Evolutionary conservation across 1,139 yeast genomes (phyloP), one percentile per base, ranked within the genome.

Genomic region (Candida albicans): DNA sequence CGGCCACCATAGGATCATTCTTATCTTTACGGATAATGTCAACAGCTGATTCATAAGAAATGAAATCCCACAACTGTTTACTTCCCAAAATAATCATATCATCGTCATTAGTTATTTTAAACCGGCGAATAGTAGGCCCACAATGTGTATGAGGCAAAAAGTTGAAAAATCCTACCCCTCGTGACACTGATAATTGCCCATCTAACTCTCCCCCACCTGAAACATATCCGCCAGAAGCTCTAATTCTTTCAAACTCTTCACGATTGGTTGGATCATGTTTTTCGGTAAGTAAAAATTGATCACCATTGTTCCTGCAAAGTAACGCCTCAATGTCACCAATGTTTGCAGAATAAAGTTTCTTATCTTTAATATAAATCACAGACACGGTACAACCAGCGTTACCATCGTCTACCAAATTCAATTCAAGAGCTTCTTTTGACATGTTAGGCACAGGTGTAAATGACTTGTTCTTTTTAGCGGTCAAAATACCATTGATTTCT

Each of bases 141-240:
- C 96, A 87, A 58, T 87, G 89, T 28, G 95, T 82, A 60, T 89
- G 96, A 1, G 98, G 97, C 42, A 90, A 74, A 54, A 85, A 74
- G 52, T 88, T 86, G 62, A 86, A 84, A 61, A 87, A 91, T 0
- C 99, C 99, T 44, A 89, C 90, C 27, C 96, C 96, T 54, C 99
- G 78, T 1, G 97, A 87, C 33, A 90, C 87, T 40, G 82, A 84
- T 24, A 89, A 75, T 33, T 81, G 84, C 37, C 95, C 95, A 61
- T 91, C 96, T 39, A 93, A 75, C 46, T 84, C 82, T 46, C 96
- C 96, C 56, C 86, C 87, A 11, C 89, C 86, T 2, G 89, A 81
- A 13, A 93, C 96, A 58, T 79, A 85, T 1, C 98, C 98, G 41
- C 98, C 98, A 15, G 95, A 81, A 2, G 88, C 87, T 55, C 98